Base-by-base conservation (phyloP, 805 yeast species). In the Kodamaea sagamina region DNA sequence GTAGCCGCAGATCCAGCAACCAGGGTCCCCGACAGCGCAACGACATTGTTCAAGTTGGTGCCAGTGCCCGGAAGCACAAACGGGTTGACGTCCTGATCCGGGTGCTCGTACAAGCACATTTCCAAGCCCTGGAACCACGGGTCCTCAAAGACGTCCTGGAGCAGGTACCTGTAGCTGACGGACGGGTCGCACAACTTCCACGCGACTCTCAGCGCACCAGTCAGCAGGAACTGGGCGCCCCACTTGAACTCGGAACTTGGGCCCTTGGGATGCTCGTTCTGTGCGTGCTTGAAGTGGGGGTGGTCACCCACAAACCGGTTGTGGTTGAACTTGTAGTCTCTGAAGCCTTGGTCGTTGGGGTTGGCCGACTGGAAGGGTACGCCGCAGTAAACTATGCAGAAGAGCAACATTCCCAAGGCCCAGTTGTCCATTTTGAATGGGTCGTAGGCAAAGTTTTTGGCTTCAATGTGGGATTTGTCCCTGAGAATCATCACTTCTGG, bases 181-280 rank as follows among this genome's bases (percentile, higher is more conserved):
- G 78, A 66, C 3, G 89, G 88, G 54, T 85, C 89, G 52, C 84
- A 78, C 40, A 86, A 62, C 58, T 85, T 77, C 89, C 90, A 84
- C 6, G 87, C 81, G 5, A 74, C 80, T 53, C 93, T 72, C 1
- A 89, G 78, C 17, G 84, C 81, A 9, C 82, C 82, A 0, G 76
- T 59, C 32, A 75, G 73, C 24, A 75, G 75, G 61, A 76, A 81
- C 47, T 73, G 80, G 43, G 79, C 74, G 0, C 89, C 89, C 72
- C 79, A 78, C 52, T 77, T 79, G 60, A 80, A 84, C 55, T 86
- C 93, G 4, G 76, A 62, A 12, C 92, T 90, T 1, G 93, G 93
- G 2, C 83, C 82, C 44, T 72, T 69, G 27, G 57, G 41, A 49
- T 59, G 72, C 29, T 19, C 32, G 17, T 71, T 71, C 6, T 68